Evolutionary conservation across 2,329 filamentous ascomycete genomes (phyloP).

Genomic region (Trichoderma atrobrunneum): DNA sequence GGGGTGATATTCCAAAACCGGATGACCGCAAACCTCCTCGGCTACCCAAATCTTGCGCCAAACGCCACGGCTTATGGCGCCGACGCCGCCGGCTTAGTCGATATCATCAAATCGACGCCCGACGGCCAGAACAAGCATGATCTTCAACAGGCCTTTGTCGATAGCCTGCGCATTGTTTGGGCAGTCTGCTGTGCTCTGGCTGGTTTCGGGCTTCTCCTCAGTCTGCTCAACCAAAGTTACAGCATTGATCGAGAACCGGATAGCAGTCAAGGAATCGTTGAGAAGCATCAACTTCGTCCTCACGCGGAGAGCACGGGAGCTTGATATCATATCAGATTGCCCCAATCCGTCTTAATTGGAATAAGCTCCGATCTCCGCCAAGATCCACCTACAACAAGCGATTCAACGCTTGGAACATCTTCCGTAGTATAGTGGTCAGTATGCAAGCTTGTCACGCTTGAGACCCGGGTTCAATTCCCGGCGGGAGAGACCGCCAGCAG

Average conservation of each 20-base stretch:
- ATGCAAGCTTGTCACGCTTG: conserved; percentile 19
- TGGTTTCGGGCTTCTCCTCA: not conserved
- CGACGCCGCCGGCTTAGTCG: not conserved
- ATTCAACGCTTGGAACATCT: not conserved
- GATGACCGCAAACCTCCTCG: not conserved
- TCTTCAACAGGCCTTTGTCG: not conserved
- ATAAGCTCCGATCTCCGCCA: not conserved
- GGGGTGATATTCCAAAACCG: not conserved
- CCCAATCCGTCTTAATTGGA: not conserved
- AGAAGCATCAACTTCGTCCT: not conserved
- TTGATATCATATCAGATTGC: not conserved
- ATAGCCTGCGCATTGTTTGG: not conserved
- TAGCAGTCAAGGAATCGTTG: not conserved
- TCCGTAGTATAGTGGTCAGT: conserved; percentile 19
- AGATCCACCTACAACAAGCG: conserved; percentile 10
- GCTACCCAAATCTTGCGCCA: not conserved
- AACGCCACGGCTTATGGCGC: not conserved
- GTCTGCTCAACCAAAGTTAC: not conserved
- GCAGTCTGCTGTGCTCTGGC: not conserved
- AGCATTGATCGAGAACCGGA: not conserved
- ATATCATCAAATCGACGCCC: not conserved
- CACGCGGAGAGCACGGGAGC: not conserved
- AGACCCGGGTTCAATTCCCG: conserved; percentile 19
- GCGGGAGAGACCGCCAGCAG: conserved; percentile 3
- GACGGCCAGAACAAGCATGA: not conserved